Evolutionary conservation across 164 flowering plant genomes (phyloP).

Genomic region (Nelumbo lutea): DNA sequence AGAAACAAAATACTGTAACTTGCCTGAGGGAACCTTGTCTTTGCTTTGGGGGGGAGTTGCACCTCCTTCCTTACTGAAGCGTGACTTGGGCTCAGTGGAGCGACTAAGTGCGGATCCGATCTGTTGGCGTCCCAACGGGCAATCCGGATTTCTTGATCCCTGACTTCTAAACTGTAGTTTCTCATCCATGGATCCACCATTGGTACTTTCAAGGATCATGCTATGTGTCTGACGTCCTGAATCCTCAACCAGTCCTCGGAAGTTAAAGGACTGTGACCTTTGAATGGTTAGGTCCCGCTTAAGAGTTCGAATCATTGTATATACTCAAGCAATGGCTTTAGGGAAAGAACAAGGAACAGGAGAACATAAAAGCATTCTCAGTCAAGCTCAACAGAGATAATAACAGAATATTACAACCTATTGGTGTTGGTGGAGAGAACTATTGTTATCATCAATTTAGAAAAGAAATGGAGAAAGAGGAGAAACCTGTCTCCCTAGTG

Average conservation of each 20-base stretch:
- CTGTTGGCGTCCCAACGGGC: constrained; percentile 15
- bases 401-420: background rate
- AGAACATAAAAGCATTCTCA: background rate
- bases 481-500: constrained; percentile 5
- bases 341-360: background rate
- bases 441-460: background rate
- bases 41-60: constrained; percentile 13
- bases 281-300: constrained; percentile 24
- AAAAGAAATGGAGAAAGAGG: constrained; percentile 1
- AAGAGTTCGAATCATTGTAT: constrained; percentile 41
- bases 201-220: constrained; percentile 20
- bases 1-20: background rate
- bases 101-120: constrained; percentile 17
- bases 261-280: constrained; percentile 25
- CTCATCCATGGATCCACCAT: constrained; percentile 19
- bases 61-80: constrained; percentile 15
- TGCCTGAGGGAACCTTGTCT: constrained; percentile 25
- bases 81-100: constrained; percentile 23
- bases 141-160: constrained; percentile 6
- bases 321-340: background rate
- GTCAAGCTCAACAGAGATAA: background rate
- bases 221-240: constrained; percentile 29
- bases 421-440: background rate
- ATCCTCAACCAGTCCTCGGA: constrained; percentile 32
- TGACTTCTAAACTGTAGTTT: constrained; percentile 18